These are phyloP conservation scores for Aspergillus hortae DNA, from an alignment of 2,329 filamentous ascomycete species.

Conservation along the genomic window DNA sequence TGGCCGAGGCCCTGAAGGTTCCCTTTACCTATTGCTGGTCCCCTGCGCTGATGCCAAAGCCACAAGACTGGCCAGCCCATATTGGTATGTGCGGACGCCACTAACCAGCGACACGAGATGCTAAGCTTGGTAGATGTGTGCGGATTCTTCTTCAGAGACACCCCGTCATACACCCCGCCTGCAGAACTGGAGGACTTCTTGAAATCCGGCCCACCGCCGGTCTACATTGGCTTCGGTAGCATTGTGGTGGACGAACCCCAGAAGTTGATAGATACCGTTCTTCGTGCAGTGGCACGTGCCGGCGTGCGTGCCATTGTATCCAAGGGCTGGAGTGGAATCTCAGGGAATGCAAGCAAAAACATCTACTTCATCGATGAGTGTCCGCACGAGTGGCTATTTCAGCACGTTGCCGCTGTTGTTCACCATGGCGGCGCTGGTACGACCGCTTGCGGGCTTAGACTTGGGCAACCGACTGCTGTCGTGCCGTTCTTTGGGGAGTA, in stretches of 20 bases:
- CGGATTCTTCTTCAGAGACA: slow-evolving; percentile 44
- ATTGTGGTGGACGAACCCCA: slow-evolving; percentile 53
- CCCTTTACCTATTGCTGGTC: slow-evolving; percentile 47
- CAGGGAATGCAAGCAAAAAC: slow-evolving; percentile 28
- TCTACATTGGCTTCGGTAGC: slow-evolving; percentile 57
- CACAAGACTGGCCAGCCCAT: slow-evolving; percentile 36
- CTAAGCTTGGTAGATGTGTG: slow-evolving; percentile 28
- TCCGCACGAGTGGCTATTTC: slow-evolving; percentile 58
- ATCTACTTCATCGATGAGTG: slow-evolving; percentile 53
- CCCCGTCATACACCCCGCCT: slow-evolving; percentile 36
- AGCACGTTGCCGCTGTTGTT: slow-evolving; percentile 53
- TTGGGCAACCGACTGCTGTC: slow-evolving; percentile 52
- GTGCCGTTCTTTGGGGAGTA: slow-evolving; percentile 57
- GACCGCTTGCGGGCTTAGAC: slow-evolving; percentile 51
- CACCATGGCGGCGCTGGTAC: slow-evolving; percentile 61
- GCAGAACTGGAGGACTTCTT: slow-evolving; percentile 44
- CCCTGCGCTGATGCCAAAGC: slow-evolving; percentile 38
- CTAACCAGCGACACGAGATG: not conserved
- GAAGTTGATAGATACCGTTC: slow-evolving; percentile 41
- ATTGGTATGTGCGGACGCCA: slow-evolving; percentile 23
- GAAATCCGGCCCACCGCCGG: slow-evolving; percentile 43
- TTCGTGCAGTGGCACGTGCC: slow-evolving; percentile 44
- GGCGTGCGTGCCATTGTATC: slow-evolving; percentile 54
- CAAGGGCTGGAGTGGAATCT: slow-evolving; percentile 51
- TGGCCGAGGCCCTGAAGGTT: slow-evolving; percentile 33